Percentiles rank a stretch among this genome's conserved stretches.
Evolutionary conservation across 202 grass and related monocot species (phyloP).

Genomic region (Carex sylvatica): DNA sequence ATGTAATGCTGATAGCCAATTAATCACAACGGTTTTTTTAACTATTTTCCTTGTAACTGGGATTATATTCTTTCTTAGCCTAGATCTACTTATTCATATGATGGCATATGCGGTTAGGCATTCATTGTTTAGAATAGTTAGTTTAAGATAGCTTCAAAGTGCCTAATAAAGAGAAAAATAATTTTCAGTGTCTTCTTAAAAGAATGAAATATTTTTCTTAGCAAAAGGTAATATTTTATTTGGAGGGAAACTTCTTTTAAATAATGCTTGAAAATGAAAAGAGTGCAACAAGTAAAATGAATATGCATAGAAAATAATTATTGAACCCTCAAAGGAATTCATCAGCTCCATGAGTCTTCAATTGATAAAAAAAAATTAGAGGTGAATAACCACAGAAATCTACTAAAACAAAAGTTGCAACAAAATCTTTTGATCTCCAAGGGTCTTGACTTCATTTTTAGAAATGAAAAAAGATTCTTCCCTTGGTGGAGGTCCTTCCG

Average conservation of each 20-base stretch:
- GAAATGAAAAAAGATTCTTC: neutral
- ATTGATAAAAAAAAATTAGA: neutral
- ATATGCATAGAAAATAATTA: neutral
- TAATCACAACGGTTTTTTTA: neutral
- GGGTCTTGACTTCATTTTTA: neutral
- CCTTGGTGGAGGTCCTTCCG: neutral
- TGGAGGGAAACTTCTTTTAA: neutral
- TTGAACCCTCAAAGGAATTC: neutral
- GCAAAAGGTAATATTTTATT: neutral
- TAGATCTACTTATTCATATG: neutral
- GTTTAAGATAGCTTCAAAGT: neutral
- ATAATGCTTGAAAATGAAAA: neutral
- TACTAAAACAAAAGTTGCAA: neutral
- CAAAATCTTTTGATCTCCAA: neutral
- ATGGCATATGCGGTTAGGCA: neutral
- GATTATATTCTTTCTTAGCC: neutral
- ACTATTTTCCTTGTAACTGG: neutral
- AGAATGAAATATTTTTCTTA: neutral
- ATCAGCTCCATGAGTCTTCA: neutral
- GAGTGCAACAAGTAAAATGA: neutral
- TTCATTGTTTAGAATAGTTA: neutral
- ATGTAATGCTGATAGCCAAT: neutral
- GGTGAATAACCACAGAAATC: neutral
- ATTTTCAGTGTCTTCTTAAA: neutral
- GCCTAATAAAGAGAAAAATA: neutral